Evolutionary conservation across 306 rosid species (phyloP), one percentile per base, ranked within the genome.

Genomic region (Prinsepia uniflora): DNA sequence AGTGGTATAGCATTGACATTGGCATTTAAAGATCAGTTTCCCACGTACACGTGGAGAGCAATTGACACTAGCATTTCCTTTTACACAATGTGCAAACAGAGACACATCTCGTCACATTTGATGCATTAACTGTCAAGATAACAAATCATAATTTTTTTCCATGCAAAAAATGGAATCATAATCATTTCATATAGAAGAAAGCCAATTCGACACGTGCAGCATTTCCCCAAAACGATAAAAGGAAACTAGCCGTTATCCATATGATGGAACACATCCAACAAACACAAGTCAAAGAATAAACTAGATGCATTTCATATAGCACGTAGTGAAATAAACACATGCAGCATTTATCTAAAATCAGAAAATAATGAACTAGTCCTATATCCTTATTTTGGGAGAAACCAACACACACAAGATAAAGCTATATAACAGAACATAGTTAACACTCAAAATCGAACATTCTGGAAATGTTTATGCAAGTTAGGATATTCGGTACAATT

Each of bases 91-190:
- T 55, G 52, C 64, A 41, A 56, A 56, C 15, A 54, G 42, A 69
- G 22, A 69, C 53, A 14, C 2, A 22, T 69, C 42, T 54, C 73
- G 54, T 69, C 30, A 59, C 65, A 14, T 18, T 22, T 42, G 65
- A 44, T 69, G 53, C 73, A 55, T 13, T 69, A 69, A 55, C 12
- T 42, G 63, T 46, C 73, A 54, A 70, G 12, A 40, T 2, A 41
- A 44, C 55, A 3, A 30, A 30, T 43, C 47, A 20, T 22, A 48
- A 70, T 22, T 57, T 46, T 46, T 22, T 44, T 43, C 10, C 30
- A 24, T 2, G 17, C n/a, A 5, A 9, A 15, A 56, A 42, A 1
- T 1, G 45, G 74, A 70, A 44, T 13, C 30, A 10, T 48, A 56
- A 5, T 22, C 60, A 20, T 61, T 39, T 39, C 65, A 61, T 5